Base-by-base conservation (phyloP, 192 early-diverging fungal genomes). In the Paraglomus brasilianum region DNA sequence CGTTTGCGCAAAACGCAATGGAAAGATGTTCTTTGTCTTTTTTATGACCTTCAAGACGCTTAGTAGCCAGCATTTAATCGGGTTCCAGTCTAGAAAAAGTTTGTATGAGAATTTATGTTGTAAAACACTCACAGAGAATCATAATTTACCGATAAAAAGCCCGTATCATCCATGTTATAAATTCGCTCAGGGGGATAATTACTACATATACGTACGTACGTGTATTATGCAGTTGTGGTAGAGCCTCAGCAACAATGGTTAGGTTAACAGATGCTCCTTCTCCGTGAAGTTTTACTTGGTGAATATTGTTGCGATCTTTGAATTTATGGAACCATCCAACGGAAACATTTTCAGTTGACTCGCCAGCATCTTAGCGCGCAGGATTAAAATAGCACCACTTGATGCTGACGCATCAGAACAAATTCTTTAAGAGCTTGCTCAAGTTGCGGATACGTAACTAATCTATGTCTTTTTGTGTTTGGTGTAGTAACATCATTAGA, bases 141-240 rank as follows among this genome's bases (percentile, higher is more conserved):
- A 56, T 8, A 0, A 66, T 47, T 66, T 66, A 66, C 21, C 39
- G 5, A 66, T 66, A 47, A 69, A 69, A 57, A 69, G 51, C 17
- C 8, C 51, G 0, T 69, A 41, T 69, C 10, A 57, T 69, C 51
- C 19, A 69, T 69, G 44, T 56, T 69, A 56, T 69, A 69, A 15
- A 69, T 69, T 56, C 38, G 5, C 5, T 69, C 15, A 57, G 56
- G 67, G 56, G 67, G 22, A 56, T 69, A 69, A 1, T 41, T 56
- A 40, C n/a, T n/a, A n/a, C n/a, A n/a, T n/a, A n/a, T n/a, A n/a
- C n/a, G n/a, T n/a, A n/a, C n/a, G 51, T 15, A 51, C 51, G 51
- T 5, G 6, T 6, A 10, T 66, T 19, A 19, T 53, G 17, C 17
- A 66, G 15, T 51, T 50, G 51, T 6, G n/a, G 15, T 19, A 66